Percentiles rank a stretch among this genome's conserved stretches.
These are phyloP conservation scores for Suillus subalutaceus DNA, from an alignment of 768 basidiomycete species.

Conservation along the genomic window DNA sequence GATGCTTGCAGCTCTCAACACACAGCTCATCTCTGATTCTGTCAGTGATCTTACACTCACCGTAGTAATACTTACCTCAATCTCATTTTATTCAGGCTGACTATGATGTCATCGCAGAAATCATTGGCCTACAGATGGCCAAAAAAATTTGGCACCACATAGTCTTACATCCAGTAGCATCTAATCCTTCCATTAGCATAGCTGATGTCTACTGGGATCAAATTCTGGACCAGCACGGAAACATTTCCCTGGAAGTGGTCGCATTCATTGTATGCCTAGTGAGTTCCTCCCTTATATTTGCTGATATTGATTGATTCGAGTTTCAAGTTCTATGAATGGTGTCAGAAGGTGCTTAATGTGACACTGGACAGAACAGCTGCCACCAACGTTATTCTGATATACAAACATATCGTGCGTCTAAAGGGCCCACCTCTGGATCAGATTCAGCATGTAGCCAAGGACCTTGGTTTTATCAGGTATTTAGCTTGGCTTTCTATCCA, in stretches of 20 bases:
- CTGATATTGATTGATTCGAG: neutral
- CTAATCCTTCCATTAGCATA: neutral
- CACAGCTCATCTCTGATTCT: too few relatives aligned
- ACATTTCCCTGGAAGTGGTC: neutral
- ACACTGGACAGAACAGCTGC: neutral
- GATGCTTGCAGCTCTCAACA: too few relatives aligned
- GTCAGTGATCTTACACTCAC: too few relatives aligned
- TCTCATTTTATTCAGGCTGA: neutral
- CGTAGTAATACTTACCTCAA: neutral
- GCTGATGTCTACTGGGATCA: neutral
- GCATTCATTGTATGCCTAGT: neutral
- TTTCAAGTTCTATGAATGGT: neutral
- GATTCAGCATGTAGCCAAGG: neutral
- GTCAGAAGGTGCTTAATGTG: neutral
- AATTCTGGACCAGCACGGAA: conserved; percentile 1
- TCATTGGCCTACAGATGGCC: neutral
- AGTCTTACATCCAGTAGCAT: neutral
- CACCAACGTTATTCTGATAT: neutral
- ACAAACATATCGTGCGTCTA: neutral
- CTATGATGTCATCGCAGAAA: neutral
- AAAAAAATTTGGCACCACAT: neutral
- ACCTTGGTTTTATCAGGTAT: neutral
- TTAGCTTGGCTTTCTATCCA: neutral
- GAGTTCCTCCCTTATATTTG: neutral
- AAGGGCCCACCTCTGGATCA: neutral